Percentiles rank a stretch among this genome's conserved stretches.
Conservation (phyloP, 257 asterid species). For the Solanum ossicruentum region DNA sequence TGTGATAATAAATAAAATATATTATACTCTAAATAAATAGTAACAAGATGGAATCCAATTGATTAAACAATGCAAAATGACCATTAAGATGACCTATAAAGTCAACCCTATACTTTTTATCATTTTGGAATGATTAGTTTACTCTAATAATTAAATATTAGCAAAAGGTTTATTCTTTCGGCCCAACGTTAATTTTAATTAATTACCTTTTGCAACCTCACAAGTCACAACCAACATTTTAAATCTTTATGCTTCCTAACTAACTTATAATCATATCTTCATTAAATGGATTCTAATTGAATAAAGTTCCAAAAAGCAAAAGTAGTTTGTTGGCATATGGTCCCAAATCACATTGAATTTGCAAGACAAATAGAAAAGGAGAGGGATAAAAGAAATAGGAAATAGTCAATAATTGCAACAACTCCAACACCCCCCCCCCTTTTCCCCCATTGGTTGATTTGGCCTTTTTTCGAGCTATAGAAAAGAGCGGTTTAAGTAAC, state of each 20-base stretch:
- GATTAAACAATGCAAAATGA: not conserved
- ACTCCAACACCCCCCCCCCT: not conserved
- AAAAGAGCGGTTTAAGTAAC: too few relatives aligned
- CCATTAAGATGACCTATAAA: not conserved
- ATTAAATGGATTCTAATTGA: not conserved
- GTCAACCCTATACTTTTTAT: not conserved
- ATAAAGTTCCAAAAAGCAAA: not conserved
- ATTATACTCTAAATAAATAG: not conserved
- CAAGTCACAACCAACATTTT: slow-evolving; percentile 5
- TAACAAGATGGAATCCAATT: not conserved
- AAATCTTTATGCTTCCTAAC: not conserved
- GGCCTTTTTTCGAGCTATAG: too few relatives aligned
- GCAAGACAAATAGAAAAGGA: not conserved
- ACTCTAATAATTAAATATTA: not conserved
- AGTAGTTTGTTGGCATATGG: not conserved
- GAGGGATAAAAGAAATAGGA: not conserved
- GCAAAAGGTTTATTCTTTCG: not conserved
- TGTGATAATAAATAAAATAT: not conserved
- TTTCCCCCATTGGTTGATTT: too few relatives aligned
- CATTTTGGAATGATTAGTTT: not conserved
- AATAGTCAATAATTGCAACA: not conserved
- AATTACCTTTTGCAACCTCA: not conserved
- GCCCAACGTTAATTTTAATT: not conserved
- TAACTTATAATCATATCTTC: not conserved
- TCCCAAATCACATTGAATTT: not conserved